Conservation (phyloP, 2,329 filamentous ascomycete species). For the Curvularia lunata region DNA sequence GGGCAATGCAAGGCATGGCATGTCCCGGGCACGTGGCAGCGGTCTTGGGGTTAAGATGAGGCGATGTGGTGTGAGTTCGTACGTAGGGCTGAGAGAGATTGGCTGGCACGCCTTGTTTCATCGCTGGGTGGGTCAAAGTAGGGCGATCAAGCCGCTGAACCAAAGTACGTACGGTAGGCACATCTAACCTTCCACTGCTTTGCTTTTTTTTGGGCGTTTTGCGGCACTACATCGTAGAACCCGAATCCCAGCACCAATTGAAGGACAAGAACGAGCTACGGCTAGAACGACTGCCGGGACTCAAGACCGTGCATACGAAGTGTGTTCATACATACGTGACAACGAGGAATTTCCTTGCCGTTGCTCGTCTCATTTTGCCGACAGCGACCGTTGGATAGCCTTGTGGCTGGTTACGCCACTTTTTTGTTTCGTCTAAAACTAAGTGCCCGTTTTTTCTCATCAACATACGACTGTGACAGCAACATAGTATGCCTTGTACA, state of each 20-base stretch:
- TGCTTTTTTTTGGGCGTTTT: neutral
- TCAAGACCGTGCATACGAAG: neutral
- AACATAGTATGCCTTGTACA: neutral
- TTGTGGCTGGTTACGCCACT: neutral
- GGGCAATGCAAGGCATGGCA: neutral
- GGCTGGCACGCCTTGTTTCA: neutral
- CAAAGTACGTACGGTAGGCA: neutral
- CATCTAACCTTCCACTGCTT: neutral
- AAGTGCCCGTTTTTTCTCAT: neutral
- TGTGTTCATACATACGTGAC: neutral
- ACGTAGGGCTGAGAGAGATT: slow-evolving; percentile 1
- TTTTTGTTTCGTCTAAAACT: neutral
- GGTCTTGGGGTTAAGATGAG: neutral
- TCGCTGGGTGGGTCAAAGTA: neutral
- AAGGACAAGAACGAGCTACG: neutral
- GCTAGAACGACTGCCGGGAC: neutral
- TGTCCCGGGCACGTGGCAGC: neutral
- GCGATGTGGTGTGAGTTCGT: neutral
- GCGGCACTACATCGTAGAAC: neutral
- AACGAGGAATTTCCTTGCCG: neutral
- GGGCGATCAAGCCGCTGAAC: neutral
- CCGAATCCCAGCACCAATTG: neutral
- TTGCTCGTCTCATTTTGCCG: neutral
- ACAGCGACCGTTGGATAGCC: neutral
- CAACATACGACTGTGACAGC: neutral